Evolutionary conservation across 2,329 filamentous ascomycete species (phyloP), one percentile per base, ranked within the genome.

Genomic region (Aspergillus sp.): DNA sequence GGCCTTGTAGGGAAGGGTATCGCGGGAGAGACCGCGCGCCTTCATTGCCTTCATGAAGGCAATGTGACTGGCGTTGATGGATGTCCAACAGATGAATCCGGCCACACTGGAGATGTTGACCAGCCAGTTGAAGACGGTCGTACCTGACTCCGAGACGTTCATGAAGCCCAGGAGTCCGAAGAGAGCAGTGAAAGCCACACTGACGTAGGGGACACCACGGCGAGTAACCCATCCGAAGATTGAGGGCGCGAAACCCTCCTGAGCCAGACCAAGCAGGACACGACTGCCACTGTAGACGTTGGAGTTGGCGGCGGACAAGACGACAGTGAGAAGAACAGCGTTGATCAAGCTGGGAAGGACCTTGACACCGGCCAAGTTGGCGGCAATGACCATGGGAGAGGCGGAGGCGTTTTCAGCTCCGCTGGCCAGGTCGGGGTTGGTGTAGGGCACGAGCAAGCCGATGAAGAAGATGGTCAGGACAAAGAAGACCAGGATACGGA

Each of bases 121-220:
- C 17, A 75, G 65, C 69, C 72, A 74, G 53, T 67, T 69, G 62
- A 91, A 65, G 77, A 89, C 88, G 4, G 80, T 78, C n/a, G 84
- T 81, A 28, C 87, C 87, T 41, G 81, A 84, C 61, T 81, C 82
- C 50, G 84, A 86, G 49, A 87, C 82, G 72, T 89, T 90, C 70
- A 92, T 84, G 78, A 88, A 92, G 0, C 87, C 86, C 5, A 92
- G 80, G 10, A 88, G 80, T 17, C 87, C 86, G 67, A 91, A 81
- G 1, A 74, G 71, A 13, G 72, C 73, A 0, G 80, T 81, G 61
- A 78, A 67, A 0, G 76, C 63, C 17, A 80, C 79, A 23, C 75
- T 72, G 57, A 70, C 69, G 63, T 77, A 78, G 0, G 80, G 80
- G 3, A 76, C 74, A 56, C 79, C 79, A 12, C 70, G 65, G 56